Evolutionary conservation across 1,284 basidiomycete species (phyloP).

Genomic region (Tetrapyrgos nigripes): DNA sequence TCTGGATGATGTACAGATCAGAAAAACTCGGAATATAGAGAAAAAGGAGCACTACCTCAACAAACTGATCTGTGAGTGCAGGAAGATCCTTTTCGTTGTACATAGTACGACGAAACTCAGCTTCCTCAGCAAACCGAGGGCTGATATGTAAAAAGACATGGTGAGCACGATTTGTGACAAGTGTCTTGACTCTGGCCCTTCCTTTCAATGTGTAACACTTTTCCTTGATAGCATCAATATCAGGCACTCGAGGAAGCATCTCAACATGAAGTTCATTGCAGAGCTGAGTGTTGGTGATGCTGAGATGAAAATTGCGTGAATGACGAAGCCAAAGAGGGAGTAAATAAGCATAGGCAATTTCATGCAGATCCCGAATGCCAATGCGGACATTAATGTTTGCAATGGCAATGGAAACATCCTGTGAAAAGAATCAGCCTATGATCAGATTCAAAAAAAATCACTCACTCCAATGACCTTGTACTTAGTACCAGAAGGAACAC

Average conservation of each 20-base stretch:
- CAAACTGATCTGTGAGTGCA: neutral
- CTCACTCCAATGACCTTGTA: conserved; percentile 1
- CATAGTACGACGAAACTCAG: neutral
- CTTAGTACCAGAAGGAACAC: neutral
- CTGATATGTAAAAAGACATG: neutral
- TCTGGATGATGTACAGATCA: too few relatives aligned
- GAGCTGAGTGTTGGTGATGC: neutral
- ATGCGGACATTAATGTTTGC: neutral
- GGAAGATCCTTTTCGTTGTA: neutral
- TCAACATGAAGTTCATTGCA: neutral
- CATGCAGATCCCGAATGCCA: neutral
- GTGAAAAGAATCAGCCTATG: neutral
- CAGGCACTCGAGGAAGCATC: neutral
- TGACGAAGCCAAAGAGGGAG: neutral
- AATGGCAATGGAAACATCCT: neutral
- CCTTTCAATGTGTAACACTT: neutral
- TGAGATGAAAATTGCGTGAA: neutral
- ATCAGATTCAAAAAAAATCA: neutral
- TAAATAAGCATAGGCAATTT: neutral
- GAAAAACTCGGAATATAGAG: too few relatives aligned
- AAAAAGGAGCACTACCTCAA: too few relatives aligned
- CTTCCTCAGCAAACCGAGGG: neutral
- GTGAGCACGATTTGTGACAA: neutral
- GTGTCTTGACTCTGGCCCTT: neutral
- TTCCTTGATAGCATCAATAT: neutral